phyloP scores from a whole-genome alignment of 768 basidiomycete genomes.

The Mycena sanguinolenta region DNA sequence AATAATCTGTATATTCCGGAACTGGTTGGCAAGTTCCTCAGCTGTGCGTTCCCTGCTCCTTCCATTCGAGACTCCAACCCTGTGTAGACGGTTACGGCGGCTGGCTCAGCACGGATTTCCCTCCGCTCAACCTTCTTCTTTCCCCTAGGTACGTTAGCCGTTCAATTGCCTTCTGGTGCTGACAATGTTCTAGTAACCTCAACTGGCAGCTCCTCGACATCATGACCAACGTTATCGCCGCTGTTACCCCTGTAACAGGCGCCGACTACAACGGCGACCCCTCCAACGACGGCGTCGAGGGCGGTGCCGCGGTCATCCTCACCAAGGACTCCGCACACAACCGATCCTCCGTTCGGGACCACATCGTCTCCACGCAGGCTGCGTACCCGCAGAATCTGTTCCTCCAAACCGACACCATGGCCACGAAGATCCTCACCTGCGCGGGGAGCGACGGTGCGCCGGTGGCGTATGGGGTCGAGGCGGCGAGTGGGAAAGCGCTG shows the following conservation, averaged over 20 bases:
- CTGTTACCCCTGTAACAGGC: constrained; percentile 13
- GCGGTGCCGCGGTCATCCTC: constrained; percentile 24
- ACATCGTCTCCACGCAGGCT: constrained; percentile 10
- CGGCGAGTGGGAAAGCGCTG: constrained; percentile 15
- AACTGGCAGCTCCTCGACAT: constrained; percentile 27
- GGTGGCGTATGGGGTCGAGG: constrained; percentile 27
- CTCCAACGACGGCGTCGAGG: constrained; percentile 25
- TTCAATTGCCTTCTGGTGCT: background rate
- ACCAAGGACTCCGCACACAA: constrained; percentile 27
- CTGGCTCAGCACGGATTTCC: constrained; percentile 32
- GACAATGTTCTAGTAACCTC: constrained; percentile 3
- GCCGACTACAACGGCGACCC: constrained; percentile 26
- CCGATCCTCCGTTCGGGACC: constrained; percentile 28
- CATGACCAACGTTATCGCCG: constrained; percentile 16
- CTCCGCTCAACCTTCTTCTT: constrained; percentile 30
- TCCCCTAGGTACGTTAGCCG: constrained; percentile 7
- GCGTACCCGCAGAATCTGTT: constrained; percentile 14
- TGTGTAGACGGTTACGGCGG: constrained; percentile 27
- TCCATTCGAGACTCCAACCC: background rate
- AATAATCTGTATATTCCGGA: constrained; percentile 27
- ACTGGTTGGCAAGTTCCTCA: constrained; percentile 18
- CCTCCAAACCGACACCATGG: constrained; percentile 25
- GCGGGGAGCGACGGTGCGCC: background rate
- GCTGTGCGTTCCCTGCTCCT: constrained; percentile 11
- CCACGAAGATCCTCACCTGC: constrained; percentile 28